These are phyloP conservation scores for Termitomyces sp. DNA, from an alignment of 768 basidiomycete species.

Conservation along the genomic window DNA sequence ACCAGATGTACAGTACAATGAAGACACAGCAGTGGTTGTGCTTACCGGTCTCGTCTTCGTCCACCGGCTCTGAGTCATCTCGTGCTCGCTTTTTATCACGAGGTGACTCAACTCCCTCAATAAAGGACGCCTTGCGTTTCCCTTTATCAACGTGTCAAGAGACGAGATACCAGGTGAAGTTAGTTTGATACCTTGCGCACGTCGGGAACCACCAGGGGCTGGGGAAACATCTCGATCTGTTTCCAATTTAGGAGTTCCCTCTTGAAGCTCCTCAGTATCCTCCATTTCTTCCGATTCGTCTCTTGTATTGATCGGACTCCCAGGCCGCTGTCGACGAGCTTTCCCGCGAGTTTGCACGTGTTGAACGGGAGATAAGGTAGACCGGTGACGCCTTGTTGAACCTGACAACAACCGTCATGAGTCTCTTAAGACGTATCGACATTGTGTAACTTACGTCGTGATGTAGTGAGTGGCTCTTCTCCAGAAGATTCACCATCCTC, in stretches of 20 bases:
- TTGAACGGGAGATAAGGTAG: conserved; percentile 26
- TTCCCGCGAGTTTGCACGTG: conserved; percentile 22
- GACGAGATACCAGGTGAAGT: background rate
- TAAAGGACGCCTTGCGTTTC: conserved; percentile 61
- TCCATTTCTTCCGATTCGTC: conserved; percentile 16
- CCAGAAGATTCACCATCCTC: conserved; percentile 22
- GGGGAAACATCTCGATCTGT: conserved; percentile 28
- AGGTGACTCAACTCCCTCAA: conserved; percentile 39
- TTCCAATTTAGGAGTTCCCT: conserved; percentile 24
- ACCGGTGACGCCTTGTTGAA: conserved; percentile 35
- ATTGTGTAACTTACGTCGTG: conserved; percentile 25
- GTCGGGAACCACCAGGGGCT: conserved; percentile 17
- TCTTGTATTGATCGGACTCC: conserved; percentile 6
- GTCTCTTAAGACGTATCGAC: background rate
- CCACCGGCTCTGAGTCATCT: conserved; percentile 64
- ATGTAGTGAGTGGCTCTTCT: conserved; percentile 28
- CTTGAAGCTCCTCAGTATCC: conserved; percentile 20
- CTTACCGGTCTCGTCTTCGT: conserved; percentile 59
- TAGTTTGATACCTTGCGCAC: conserved; percentile 23
- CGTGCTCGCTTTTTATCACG: conserved; percentile 53
- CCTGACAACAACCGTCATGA: conserved; percentile 19
- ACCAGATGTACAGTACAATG: background rate
- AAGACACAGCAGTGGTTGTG: background rate
- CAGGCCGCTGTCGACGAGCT: conserved; percentile 22
- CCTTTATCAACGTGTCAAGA: conserved; percentile 26